Evolutionary conservation across 192 early-diverging fungal genomes (phyloP).

Genomic region (Podochytrium sp.): DNA sequence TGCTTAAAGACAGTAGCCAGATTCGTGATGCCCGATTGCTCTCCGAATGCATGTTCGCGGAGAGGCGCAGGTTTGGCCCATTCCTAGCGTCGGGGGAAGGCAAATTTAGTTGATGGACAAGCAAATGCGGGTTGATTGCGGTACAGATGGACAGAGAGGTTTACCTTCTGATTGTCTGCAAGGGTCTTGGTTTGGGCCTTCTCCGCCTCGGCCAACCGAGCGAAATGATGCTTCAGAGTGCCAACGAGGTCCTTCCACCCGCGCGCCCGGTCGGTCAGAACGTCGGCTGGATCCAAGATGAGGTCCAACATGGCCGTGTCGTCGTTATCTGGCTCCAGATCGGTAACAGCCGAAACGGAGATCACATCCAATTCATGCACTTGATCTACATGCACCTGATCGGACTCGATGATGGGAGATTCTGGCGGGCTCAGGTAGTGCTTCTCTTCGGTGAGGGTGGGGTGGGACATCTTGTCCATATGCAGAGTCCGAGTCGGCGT

Average conservation of each 20-base stretch:
- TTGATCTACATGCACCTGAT: neutral
- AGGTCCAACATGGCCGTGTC: constrained; percentile 17
- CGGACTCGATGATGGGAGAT: neutral
- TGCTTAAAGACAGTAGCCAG: constrained; percentile 1
- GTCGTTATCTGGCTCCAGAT: no score
- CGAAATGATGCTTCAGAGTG: constrained; percentile 4
- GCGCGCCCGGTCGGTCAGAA: constrained; percentile 20
- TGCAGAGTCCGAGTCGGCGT: neutral
- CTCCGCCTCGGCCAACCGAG: constrained; percentile 18
- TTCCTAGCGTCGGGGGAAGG: neutral
- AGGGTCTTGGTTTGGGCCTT: constrained; percentile 22
- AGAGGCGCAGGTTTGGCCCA: constrained; percentile 5
- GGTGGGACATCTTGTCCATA: neutral
- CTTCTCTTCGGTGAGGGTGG: neutral
- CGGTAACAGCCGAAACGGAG: no score
- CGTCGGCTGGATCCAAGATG: constrained; percentile 23
- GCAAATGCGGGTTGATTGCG: no score
- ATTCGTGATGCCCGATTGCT: neutral
- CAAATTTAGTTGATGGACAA: no score
- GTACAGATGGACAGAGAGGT: no score
- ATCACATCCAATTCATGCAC: no score
- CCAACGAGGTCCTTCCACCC: constrained; percentile 7
- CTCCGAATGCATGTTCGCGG: constrained; percentile 7
- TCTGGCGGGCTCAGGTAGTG: neutral
- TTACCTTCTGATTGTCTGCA: constrained; percentile 21